These are phyloP conservation scores for Balansia obtecta DNA, from an alignment of 2,329 filamentous ascomycete genomes.

Conservation along the genomic window DNA sequence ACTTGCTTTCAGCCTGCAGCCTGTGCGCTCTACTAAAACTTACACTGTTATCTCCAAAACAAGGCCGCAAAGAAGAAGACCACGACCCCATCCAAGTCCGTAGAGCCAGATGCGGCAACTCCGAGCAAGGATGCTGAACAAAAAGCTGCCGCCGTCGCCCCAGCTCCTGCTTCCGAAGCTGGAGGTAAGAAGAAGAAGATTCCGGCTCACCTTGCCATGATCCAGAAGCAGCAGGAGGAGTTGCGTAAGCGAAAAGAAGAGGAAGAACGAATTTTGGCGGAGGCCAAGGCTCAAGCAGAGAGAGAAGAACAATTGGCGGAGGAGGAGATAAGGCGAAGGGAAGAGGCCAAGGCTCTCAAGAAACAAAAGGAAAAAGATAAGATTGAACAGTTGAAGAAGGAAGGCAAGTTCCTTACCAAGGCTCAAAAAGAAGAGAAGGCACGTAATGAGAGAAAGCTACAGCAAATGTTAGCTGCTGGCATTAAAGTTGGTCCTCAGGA, in stretches of 20 bases:
- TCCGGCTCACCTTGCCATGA: constrained; percentile 54
- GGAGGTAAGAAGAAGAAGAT: constrained; percentile 82
- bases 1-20: background rate
- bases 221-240: constrained; percentile 78
- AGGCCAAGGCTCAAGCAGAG: constrained; percentile 52
- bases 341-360: constrained; percentile 64
- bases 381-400: constrained; percentile 77
- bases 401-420: constrained; percentile 77
- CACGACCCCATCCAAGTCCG: constrained; percentile 22
- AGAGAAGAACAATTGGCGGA: constrained; percentile 51
- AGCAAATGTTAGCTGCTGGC: constrained; percentile 74
- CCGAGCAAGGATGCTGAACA: constrained; percentile 30
- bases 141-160: constrained; percentile 27
- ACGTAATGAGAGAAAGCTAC: constrained; percentile 63
- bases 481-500: constrained; percentile 56
- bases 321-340: constrained; percentile 57
- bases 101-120: constrained; percentile 20
- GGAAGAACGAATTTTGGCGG: constrained; percentile 44
- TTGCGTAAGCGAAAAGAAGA: constrained; percentile 55
- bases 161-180: constrained; percentile 30
- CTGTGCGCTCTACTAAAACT: background rate
- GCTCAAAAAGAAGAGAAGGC: constrained; percentile 75
- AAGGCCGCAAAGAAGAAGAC: constrained; percentile 74
- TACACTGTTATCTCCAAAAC: background rate
- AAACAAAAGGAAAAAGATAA: constrained; percentile 81